Evolutionary conservation across 108 stramenopile species (phyloP), one percentile per base, ranked within the genome.

Genomic region (Conticribra weissflogii): DNA sequence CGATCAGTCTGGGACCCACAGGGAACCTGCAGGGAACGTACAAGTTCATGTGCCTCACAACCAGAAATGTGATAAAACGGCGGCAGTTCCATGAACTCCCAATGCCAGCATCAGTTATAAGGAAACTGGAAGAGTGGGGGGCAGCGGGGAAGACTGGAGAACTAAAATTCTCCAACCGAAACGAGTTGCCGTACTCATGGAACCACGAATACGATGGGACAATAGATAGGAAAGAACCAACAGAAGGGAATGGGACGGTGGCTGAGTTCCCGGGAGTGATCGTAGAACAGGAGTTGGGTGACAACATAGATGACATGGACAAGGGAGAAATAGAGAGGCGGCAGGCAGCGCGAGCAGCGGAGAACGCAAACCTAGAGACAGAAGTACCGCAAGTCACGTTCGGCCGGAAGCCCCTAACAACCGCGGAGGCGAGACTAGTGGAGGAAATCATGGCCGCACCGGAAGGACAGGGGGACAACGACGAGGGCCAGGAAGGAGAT

Each of bases 21-120:
- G 78, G 78, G 0, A 79, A 79, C 44, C 17, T 23, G 14, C 78
- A 84, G 74, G 81, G 83, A 1, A 74, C 70, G 0, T 66, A 82
- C 59, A 52, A 72, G 0, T 82, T 82, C 45, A 23, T 82, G 3
- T 22, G 36, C 19, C 61, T 85, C 1, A 2, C 18, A 1, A 72
- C 78, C 0, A 68, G 74, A 9, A 19, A 27, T 15, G 49, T 16
- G 3, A 41, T 85, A n/a, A 56, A 50, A 8, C 62, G 81, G 21
- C 66, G 61, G 0, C 1, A 21, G 2, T 74, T 64, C 59, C 80
- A 70, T 1, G 27, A 7, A 0, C 30, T 72, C 15, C 78, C 78
- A 0, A 80, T 82, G 29, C 54, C 78, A 0, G 49, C 66, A 1
- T 46, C 32, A 8, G 84, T 85, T 4, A 66, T 85, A 18, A 17